phyloP scores from a whole-genome alignment of 2,329 filamentous ascomycete genomes.

The Microcyclosporella mali region DNA sequence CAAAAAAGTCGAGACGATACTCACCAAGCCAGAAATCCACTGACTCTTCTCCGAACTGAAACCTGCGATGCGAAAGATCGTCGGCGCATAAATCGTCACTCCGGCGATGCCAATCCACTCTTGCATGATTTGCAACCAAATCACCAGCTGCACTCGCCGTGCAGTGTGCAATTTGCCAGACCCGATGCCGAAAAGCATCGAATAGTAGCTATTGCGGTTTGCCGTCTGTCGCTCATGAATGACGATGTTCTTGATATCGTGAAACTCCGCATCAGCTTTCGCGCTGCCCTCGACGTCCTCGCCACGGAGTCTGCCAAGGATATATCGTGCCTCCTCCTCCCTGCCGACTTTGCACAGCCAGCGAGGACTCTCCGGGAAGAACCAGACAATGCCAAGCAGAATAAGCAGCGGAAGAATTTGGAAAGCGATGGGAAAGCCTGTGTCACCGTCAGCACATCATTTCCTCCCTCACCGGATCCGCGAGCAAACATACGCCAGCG shows the following conservation, averaged over 20 bases:
- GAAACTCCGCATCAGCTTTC: slow-evolving; percentile 57
- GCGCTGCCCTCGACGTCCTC: slow-evolving; percentile 31
- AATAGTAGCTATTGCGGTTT: slow-evolving; percentile 26
- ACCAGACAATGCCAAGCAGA: slow-evolving; percentile 46
- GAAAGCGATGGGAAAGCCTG: slow-evolving; percentile 59
- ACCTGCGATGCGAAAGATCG: slow-evolving; percentile 32
- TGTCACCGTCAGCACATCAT: too few relatives aligned
- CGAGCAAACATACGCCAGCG: slow-evolving; percentile 8
- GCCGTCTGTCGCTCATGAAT: slow-evolving; percentile 48
- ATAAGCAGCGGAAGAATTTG: slow-evolving; percentile 56
- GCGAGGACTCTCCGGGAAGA: slow-evolving; percentile 62
- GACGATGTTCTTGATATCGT: slow-evolving; percentile 60
- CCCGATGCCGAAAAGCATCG: slow-evolving; percentile 30
- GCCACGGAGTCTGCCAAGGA: slow-evolving; percentile 58
- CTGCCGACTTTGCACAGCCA: slow-evolving; percentile 62
- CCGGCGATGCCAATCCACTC: slow-evolving; percentile 29
- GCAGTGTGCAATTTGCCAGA: slow-evolving; percentile 31
- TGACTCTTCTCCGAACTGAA: slow-evolving; percentile 33
- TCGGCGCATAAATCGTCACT: slow-evolving; percentile 34
- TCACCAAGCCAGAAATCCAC: slow-evolving; percentile 35
- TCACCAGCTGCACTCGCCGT: slow-evolving; percentile 33
- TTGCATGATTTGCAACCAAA: slow-evolving; percentile 38
- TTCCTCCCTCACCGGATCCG: slow-evolving; percentile 38
- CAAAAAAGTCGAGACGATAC: too few relatives aligned
- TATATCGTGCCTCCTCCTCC: slow-evolving; percentile 60